phyloP scores from a whole-genome alignment of 441 rosid genomes.

The Pelargonium citronellum region DNA sequence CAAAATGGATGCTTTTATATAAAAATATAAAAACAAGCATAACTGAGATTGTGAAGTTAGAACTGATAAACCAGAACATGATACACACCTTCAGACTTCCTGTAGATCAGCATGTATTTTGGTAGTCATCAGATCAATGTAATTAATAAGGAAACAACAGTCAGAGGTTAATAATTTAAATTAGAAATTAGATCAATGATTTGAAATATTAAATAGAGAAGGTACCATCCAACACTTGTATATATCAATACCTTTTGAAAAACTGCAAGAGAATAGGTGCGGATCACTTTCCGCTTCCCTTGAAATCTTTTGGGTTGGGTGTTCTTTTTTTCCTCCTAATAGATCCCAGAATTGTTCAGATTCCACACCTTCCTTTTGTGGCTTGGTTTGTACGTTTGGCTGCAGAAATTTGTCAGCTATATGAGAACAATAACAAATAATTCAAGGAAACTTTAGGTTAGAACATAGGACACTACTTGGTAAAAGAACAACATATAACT shows the following conservation, averaged over 20 bases:
- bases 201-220: slow-evolving; percentile 16
- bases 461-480: slow-evolving; percentile 7
- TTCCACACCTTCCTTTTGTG: slow-evolving; percentile 93
- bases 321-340: slow-evolving; percentile 82
- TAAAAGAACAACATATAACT: neutral
- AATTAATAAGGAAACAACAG: slow-evolving; percentile 18
- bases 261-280: slow-evolving; percentile 81
- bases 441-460: neutral
- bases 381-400: slow-evolving; percentile 74
- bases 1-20: neutral
- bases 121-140: slow-evolving; percentile 24
- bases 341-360: slow-evolving; percentile 88
- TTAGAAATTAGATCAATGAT: neutral
- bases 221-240: slow-evolving; percentile 4
- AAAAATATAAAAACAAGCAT: slow-evolving; percentile 9
- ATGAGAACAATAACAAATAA: slow-evolving; percentile 8
- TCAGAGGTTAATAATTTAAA: slow-evolving; percentile 12
- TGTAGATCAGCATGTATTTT: slow-evolving; percentile 34
- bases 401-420: slow-evolving; percentile 30
- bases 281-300: slow-evolving; percentile 80
- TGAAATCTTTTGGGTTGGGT: slow-evolving; percentile 64
- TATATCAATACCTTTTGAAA: slow-evolving; percentile 47
- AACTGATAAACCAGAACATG: slow-evolving; percentile 11
- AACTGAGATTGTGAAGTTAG: neutral
- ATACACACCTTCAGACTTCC: slow-evolving; percentile 68